phyloP scores from a whole-genome alignment of 2,329 filamentous ascomycete genomes.

The Knufia petricola region DNA sequence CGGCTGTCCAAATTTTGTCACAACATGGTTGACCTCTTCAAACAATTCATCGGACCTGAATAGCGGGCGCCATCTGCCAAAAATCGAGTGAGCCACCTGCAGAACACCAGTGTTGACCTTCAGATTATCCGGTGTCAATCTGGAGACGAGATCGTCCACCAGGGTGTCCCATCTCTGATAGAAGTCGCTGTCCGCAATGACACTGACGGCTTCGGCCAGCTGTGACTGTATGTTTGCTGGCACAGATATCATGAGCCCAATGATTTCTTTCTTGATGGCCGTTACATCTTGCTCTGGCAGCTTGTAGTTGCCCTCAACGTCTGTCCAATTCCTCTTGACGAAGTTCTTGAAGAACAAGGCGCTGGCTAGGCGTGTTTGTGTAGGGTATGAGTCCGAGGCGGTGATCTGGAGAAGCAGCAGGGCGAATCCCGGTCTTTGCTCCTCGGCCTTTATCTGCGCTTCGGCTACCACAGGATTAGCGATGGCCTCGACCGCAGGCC shows the following conservation, averaged over 20 bases:
- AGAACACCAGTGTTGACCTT: slow-evolving; percentile 87
- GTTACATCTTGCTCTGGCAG: slow-evolving; percentile 70
- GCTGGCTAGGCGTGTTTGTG: slow-evolving; percentile 73
- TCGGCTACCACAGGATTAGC: slow-evolving; percentile 54
- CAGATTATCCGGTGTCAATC: slow-evolving; percentile 71
- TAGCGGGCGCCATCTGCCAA: slow-evolving; percentile 87
- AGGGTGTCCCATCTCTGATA: slow-evolving; percentile 95
- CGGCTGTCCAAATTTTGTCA: slow-evolving; percentile 70
- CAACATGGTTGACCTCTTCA: slow-evolving; percentile 91
- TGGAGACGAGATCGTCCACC: slow-evolving; percentile 80
- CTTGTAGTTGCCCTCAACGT: slow-evolving; percentile 91
- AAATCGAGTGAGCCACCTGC: slow-evolving; percentile 96
- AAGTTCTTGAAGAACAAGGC: slow-evolving; percentile 98
- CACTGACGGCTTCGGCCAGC: slow-evolving; percentile 89
- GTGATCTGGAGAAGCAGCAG: slow-evolving; percentile 83
- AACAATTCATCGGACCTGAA: slow-evolving; percentile 90
- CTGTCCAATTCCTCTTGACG: slow-evolving; percentile 87
- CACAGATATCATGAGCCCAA: slow-evolving; percentile 91
- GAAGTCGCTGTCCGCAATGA: slow-evolving; percentile 97
- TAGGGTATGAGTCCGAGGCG: slow-evolving; percentile 59
- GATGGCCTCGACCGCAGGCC: slow-evolving; percentile 9
- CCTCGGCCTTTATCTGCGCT: slow-evolving; percentile 64
- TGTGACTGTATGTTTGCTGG: slow-evolving; percentile 82
- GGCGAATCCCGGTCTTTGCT: slow-evolving; percentile 78
- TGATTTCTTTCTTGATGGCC: slow-evolving; percentile 89